These are phyloP conservation scores for Fraxinus angustifolia DNA, from an alignment of 305 asterid genomes.

Conservation along the genomic window DNA sequence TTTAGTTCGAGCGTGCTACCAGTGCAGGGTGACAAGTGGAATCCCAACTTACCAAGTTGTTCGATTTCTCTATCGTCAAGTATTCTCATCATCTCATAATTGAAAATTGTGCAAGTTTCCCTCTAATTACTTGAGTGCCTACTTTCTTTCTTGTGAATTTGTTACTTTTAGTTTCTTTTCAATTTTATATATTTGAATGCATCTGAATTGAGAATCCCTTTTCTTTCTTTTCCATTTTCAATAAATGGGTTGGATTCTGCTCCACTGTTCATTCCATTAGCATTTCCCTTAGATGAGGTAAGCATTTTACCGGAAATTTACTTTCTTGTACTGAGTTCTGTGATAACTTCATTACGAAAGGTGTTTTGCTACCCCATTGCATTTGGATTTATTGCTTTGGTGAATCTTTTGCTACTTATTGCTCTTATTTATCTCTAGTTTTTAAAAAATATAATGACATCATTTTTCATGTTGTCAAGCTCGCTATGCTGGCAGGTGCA, in stretches of 20 bases:
- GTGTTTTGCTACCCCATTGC: conserved; percentile 20
- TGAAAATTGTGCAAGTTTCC: neutral
- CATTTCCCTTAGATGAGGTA: neutral
- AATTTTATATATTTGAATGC: neutral
- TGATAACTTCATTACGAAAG: conserved; percentile 5
- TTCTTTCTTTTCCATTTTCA: neutral
- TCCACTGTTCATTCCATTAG: conserved; percentile 9
- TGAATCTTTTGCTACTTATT: conserved; percentile 30
- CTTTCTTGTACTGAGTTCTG: neutral
- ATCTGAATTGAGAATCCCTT: neutral
- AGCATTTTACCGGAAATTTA: neutral
- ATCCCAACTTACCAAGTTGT: neutral
- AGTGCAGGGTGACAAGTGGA: neutral
- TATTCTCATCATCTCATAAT: conserved; percentile 6
- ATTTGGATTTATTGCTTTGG: conserved; percentile 17
- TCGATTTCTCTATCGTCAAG: conserved; percentile 17
- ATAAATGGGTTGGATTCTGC: neutral
- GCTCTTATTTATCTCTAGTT: conserved; percentile 22
- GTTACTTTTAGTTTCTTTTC: neutral
- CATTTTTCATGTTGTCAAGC: conserved; percentile 6
- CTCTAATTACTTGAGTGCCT: conserved; percentile 7
- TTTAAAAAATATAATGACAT: neutral
- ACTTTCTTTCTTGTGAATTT: neutral
- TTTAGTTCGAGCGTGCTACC: neutral
- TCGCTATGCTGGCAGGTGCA: neutral